Evolutionary conservation across 2,329 filamentous ascomycete genomes (phyloP).

Genomic region (Akanthomyces dipterigenus): DNA sequence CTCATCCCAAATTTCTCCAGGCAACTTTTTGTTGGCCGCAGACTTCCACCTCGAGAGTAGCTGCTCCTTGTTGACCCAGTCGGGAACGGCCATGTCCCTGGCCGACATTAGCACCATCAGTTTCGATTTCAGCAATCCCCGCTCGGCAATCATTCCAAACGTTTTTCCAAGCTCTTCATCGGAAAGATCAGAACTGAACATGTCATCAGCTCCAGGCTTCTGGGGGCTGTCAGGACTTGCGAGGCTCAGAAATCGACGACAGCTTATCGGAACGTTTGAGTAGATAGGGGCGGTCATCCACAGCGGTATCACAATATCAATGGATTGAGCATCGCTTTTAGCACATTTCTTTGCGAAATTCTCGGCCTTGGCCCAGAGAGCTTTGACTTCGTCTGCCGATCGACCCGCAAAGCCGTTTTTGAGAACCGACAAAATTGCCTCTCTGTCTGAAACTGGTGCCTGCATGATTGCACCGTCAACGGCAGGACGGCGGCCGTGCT

Average conservation of each 20-base stretch:
- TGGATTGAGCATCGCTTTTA: slow-evolving; percentile 12
- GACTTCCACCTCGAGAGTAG: slow-evolving; percentile 35
- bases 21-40: slow-evolving; percentile 27
- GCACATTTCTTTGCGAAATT: slow-evolving; percentile 26
- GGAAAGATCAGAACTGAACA: slow-evolving; percentile 55
- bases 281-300: slow-evolving; percentile 25
- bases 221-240: slow-evolving; percentile 39
- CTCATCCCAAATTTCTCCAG: slow-evolving; percentile 36
- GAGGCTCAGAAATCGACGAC: slow-evolving; percentile 36
- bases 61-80: slow-evolving; percentile 36
- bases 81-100: slow-evolving; percentile 36
- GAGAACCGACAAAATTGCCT: slow-evolving; percentile 39
- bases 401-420: slow-evolving; percentile 22
- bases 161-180: slow-evolving; percentile 42
- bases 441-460: slow-evolving; percentile 55
- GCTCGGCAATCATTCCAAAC: slow-evolving; percentile 43
- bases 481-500: slow-evolving; percentile 30
- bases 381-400: slow-evolving; percentile 22
- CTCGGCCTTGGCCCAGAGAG: slow-evolving; percentile 32
- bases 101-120: slow-evolving; percentile 39
- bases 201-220: slow-evolving; percentile 52
- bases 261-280: slow-evolving; percentile 23
- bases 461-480: slow-evolving; percentile 58
- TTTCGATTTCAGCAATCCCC: slow-evolving; percentile 29
- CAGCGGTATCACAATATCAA: slow-evolving; percentile 27